Conservation (phyloP, 1,284 basidiomycete genomes). For the Apiotrichum montevideense region DNA sequence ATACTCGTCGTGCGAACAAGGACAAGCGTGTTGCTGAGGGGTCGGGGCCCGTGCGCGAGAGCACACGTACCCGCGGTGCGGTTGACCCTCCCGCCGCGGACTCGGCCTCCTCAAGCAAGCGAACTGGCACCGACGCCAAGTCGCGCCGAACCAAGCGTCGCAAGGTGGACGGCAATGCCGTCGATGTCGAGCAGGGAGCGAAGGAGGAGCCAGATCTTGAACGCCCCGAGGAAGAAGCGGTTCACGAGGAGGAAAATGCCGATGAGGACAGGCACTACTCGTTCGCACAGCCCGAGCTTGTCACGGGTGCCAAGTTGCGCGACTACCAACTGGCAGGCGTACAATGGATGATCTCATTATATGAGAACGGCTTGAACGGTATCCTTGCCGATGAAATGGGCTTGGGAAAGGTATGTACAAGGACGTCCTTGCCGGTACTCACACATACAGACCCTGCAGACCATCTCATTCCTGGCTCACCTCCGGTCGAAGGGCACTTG, state of each 20-base stretch:
- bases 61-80: slow-evolving; percentile 9
- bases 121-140: neutral
- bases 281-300: slow-evolving; percentile 62
- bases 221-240: neutral
- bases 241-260: slow-evolving; percentile 11
- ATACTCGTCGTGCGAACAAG: slow-evolving; percentile 41
- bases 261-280: slow-evolving; percentile 32
- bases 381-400: slow-evolving; percentile 85
- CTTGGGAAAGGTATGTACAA: slow-evolving; percentile 61
- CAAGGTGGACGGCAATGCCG: neutral
- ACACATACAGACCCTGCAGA: slow-evolving; percentile 70
- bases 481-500: slow-evolving; percentile 68
- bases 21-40: slow-evolving; percentile 28
- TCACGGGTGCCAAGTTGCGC: slow-evolving; percentile 79
- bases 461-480: slow-evolving; percentile 85
- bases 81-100: neutral
- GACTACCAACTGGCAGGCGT: slow-evolving; percentile 91
- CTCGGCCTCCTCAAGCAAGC: slow-evolving; percentile 8
- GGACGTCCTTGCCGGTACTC: neutral
- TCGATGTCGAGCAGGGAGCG: no score
- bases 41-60: neutral
- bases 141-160: slow-evolving; percentile 1
- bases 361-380: slow-evolving; percentile 90
- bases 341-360: slow-evolving; percentile 91
- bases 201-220: neutral